Base-by-base conservation (phyloP, 345 rosid genomes). In the Diplotaxis tenuifolia region DNA sequence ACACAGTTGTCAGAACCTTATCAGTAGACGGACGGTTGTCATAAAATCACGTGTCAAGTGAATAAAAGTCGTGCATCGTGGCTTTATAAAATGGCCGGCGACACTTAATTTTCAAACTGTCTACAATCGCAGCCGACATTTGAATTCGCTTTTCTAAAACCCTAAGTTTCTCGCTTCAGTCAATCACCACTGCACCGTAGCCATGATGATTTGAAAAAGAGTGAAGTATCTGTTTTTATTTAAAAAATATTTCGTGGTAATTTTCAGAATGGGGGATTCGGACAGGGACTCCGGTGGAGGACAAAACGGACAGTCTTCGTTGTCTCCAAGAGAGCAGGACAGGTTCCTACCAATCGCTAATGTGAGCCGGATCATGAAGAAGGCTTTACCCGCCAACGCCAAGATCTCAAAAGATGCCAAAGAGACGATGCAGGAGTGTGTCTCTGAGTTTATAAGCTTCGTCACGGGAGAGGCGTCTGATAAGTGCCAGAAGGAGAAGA, bases 301-400 rank as follows among this genome's bases (percentile, higher is more conserved):
- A 20, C 76, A 75, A 28, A 77, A 76, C 58, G 79, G 75, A 8
- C 79, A 74, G 32, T 77, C 78, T 1, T 70, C 82, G 53, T 45
- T 74, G 66, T 85, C 86, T 19, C 88, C 83, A 0, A 71, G 83
- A 49, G 94, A 88, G 62, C 94, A 88, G 66, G 91, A 86, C 78
- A 75, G 94, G 84, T 84, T 88, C 77, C 28, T 88, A 54, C 94
- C 91, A 14, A 88, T 88, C 54, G 91, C 91, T 29, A 88, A 88
- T 84, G 91, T 88, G 45, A 86, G 94, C 81, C 73, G 93, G 70
- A 88, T 86, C 79, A 88, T 88, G 93, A 88, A 88, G 77, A 88
- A 86, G 54, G 94, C 87, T 1, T 66, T 88, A 18, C 94, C 91
- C 4, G 91, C 91, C 0, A 88, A 88, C 81, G 94, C 91, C 5